phyloP scores from a whole-genome alignment of 176 grass and related monocot species.

The Triticum aestivum region IWGSC_CS_RefSeq_v2.1 NC_057809.1:469095617-469096116 shows the following conservation, averaged over 20 bases:
- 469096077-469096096: conserved; percentile 91
- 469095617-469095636: background rate
- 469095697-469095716: background rate
- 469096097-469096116: conserved; percentile 88
- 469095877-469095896: background rate
- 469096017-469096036: background rate
- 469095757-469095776: background rate
- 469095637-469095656: background rate
- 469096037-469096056: conserved; percentile 63
- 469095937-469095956: background rate
- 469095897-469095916: background rate
- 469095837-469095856: background rate
- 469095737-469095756: background rate
- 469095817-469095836: background rate
- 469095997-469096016: background rate
- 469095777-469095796: background rate
- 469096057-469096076: conserved; percentile 81
- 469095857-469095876: background rate
- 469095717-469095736: background rate
- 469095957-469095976: background rate
- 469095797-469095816: background rate
- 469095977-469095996: background rate
- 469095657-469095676: conserved; percentile 21
- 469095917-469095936: background rate
- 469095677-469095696: background rate